These are phyloP conservation scores for Neopestalotiopsis sp. DNA, from an alignment of 2,329 filamentous ascomycete species.

Conservation along the genomic window DNA sequence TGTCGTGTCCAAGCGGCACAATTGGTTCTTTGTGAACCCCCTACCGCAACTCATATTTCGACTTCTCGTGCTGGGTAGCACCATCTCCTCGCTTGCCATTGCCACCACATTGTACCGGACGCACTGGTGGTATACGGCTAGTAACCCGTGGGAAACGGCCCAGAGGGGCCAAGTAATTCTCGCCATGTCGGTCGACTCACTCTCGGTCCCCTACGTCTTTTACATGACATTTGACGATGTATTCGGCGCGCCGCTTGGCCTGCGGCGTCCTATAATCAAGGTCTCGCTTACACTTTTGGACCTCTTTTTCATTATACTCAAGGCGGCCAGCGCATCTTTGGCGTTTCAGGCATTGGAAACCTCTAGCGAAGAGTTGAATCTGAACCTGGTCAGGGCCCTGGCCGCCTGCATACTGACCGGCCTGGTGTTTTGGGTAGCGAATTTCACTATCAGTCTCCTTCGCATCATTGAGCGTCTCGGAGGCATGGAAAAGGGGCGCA, in stretches of 20 bases:
- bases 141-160: constrained; percentile 50
- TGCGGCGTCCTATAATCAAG: constrained; percentile 84
- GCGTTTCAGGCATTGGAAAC: constrained; percentile 77
- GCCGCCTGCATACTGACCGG: constrained; percentile 11
- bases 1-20: background rate
- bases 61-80: constrained; percentile 16
- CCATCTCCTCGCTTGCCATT: constrained; percentile 63
- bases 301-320: constrained; percentile 96
- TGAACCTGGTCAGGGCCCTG: background rate
- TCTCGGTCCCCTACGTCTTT: constrained; percentile 87
- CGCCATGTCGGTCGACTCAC: constrained; percentile 85
- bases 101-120: constrained; percentile 73
- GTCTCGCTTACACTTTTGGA: constrained; percentile 90
- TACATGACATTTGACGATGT: constrained; percentile 99
- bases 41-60: constrained; percentile 16
- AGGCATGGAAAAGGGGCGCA: constrained; percentile 18
- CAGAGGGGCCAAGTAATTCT: constrained; percentile 83
- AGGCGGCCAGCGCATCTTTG: constrained; percentile 88
- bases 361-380: background rate
- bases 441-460: constrained; percentile 22
- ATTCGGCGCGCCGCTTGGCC: constrained; percentile 87
- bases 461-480: constrained; percentile 20
- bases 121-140: background rate
- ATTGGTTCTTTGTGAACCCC: constrained; percentile 10
- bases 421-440: constrained; percentile 21